Evolutionary conservation across 2,329 filamentous ascomycete genomes (phyloP).

Genomic region (Colletotrichum sp.): DNA sequence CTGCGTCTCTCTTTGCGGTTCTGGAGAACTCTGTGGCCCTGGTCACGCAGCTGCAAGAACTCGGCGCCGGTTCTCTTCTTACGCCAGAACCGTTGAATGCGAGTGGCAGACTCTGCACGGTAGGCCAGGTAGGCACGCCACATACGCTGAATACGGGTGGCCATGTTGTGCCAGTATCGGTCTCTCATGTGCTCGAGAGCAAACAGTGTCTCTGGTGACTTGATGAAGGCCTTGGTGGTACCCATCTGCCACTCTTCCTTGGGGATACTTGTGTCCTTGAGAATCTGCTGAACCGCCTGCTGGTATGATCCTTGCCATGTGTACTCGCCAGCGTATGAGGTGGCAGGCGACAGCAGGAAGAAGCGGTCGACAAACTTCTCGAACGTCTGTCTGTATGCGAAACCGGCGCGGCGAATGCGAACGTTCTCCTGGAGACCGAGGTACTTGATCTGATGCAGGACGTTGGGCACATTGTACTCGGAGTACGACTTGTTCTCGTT

Average conservation of each 20-base stretch:
- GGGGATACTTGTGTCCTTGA: constrained; percentile 96
- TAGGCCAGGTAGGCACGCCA: constrained; percentile 97
- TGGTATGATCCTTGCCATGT: constrained; percentile 92
- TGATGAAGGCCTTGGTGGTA: constrained; percentile 96
- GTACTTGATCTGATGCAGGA: constrained; percentile 98
- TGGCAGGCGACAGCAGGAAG: constrained; percentile 92
- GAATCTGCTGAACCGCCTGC: constrained; percentile 86
- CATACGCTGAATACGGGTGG: constrained; percentile 93
- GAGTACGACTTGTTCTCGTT: constrained; percentile 98
- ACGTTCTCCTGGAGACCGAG: constrained; percentile 99
- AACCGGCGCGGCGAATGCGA: constrained; percentile 92
- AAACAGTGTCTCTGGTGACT: constrained; percentile 95
- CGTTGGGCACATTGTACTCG: constrained; percentile 91
- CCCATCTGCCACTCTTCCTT: constrained; percentile 97
- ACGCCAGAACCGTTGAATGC: constrained; percentile 95
- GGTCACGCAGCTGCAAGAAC: constrained; percentile 85
- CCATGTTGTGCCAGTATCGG: constrained; percentile 99
- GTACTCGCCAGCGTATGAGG: constrained; percentile 95
- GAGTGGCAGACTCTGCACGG: constrained; percentile 86
- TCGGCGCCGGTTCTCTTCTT: constrained; percentile 91
- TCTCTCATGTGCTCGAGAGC: constrained; percentile 98
- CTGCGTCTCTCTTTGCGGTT: constrained; percentile 89
- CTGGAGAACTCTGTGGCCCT: constrained; percentile 81
- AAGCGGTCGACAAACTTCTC: constrained; percentile 99
- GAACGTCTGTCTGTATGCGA: constrained; percentile 95